These are phyloP conservation scores for Backusella psychrophila DNA, from an alignment of 192 early-diverging fungal genomes.

Conservation along the genomic window DNA sequence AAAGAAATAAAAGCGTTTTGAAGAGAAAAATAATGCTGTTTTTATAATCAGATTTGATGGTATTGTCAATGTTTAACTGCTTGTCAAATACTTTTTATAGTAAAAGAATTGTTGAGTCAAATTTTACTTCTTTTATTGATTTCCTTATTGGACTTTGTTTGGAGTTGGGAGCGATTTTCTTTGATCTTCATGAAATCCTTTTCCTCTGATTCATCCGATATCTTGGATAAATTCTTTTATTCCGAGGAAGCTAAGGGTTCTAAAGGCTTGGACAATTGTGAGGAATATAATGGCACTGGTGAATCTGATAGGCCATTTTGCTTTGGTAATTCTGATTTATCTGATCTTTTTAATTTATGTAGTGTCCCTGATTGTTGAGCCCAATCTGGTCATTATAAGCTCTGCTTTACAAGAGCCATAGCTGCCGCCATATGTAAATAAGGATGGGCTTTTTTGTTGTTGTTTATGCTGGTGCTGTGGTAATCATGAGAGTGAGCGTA, in stretches of 20 bases:
- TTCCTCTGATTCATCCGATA: background rate
- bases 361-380: background rate
- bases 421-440: background rate
- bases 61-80: no score
- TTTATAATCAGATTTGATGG: no score
- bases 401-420: background rate
- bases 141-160: no score
- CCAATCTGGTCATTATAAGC: background rate
- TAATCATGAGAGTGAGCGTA: background rate
- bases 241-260: background rate
- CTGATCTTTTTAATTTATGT: background rate
- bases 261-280: background rate
- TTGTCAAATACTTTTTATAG: no score
- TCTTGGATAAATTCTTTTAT: background rate
- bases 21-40: no score
- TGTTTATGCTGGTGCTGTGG: background rate
- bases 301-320: background rate
- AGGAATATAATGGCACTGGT: background rate
- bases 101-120: no score
- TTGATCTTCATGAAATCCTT: background rate
- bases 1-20: no score
- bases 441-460: background rate
- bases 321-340: background rate
- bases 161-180: background rate
- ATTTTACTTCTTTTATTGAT: no score